A percentile compares a stretch with the other conserved stretches of the same genome.
phyloP scores from a whole-genome alignment of 2,329 filamentous ascomycete genomes.

The Penicillium sp. region DNA sequence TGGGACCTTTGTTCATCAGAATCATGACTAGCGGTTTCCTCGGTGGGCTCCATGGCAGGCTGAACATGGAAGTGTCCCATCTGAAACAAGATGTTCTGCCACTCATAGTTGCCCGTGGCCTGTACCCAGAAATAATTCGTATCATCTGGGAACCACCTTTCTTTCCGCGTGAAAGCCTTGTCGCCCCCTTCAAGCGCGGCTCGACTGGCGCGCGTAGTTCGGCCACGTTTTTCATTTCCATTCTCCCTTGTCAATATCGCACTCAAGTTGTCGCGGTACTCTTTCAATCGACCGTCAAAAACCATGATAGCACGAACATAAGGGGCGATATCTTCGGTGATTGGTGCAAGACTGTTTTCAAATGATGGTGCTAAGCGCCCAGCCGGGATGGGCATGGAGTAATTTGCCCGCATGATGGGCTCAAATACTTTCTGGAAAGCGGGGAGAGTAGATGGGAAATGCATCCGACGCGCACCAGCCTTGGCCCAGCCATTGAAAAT shows the following conservation, averaged over 20 bases:
- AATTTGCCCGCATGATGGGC: constrained; percentile 46
- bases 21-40: constrained; percentile 5
- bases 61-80: constrained; percentile 33
- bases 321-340: constrained; percentile 78
- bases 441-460: constrained; percentile 30
- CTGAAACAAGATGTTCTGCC: constrained; percentile 39
- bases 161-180: constrained; percentile 64
- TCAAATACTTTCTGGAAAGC: constrained; percentile 53
- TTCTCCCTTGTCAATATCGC: constrained; percentile 58
- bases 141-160: constrained; percentile 67
- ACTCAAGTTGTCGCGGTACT: constrained; percentile 63
- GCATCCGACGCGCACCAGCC: constrained; percentile 8
- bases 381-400: constrained; percentile 31
- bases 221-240: constrained; percentile 54
- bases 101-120: constrained; percentile 56
- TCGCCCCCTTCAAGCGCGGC: constrained; percentile 75
- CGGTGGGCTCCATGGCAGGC: constrained; percentile 16
- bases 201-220: constrained; percentile 71
- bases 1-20: background rate
- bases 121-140: constrained; percentile 63
- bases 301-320: constrained; percentile 84
- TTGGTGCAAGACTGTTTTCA: constrained; percentile 65
- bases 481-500: constrained; percentile 28
- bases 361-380: constrained; percentile 63
- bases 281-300: constrained; percentile 69